These are phyloP conservation scores for Podila minutissima DNA, from an alignment of 192 early-diverging fungal genomes.

Conservation along the genomic window DNA sequence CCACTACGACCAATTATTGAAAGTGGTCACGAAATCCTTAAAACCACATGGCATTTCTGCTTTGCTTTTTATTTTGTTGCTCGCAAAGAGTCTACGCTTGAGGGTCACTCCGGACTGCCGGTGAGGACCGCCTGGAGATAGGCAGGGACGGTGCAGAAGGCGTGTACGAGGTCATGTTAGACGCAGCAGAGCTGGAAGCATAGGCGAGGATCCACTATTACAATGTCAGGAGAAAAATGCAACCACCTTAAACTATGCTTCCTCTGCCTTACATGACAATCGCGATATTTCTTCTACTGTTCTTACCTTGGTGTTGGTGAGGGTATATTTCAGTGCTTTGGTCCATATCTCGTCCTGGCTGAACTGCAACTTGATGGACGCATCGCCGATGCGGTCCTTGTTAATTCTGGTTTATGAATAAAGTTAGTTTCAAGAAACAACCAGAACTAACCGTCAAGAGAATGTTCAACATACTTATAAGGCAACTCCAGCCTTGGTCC, in stretches of 20 bases:
- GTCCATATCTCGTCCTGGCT: slow-evolving; percentile 95
- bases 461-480: slow-evolving; percentile 65
- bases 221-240: too few species aligned
- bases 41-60: too few species aligned
- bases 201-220: slow-evolving; percentile 48
- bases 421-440: not conserved
- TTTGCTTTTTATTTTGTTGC: too few species aligned
- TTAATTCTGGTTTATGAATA: slow-evolving; percentile 64
- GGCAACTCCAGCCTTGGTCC: slow-evolving; percentile 84
- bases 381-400: slow-evolving; percentile 89
- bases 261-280: not conserved
- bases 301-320: slow-evolving; percentile 82
- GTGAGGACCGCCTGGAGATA: slow-evolving; percentile 29
- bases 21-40: too few species aligned
- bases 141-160: slow-evolving; percentile 44
- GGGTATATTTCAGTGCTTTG: slow-evolving; percentile 85
- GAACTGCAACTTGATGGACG: slow-evolving; percentile 86
- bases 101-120: slow-evolving; percentile 11
- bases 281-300: not conserved
- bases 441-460: not conserved
- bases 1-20: too few species aligned
- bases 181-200: slow-evolving; percentile 34
- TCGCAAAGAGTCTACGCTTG: not conserved
- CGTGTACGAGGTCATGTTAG: slow-evolving; percentile 43
- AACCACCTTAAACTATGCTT: not conserved